phyloP scores from a whole-genome alignment of 2,329 filamentous ascomycete species.

The Ophiostoma sp. region DNA sequence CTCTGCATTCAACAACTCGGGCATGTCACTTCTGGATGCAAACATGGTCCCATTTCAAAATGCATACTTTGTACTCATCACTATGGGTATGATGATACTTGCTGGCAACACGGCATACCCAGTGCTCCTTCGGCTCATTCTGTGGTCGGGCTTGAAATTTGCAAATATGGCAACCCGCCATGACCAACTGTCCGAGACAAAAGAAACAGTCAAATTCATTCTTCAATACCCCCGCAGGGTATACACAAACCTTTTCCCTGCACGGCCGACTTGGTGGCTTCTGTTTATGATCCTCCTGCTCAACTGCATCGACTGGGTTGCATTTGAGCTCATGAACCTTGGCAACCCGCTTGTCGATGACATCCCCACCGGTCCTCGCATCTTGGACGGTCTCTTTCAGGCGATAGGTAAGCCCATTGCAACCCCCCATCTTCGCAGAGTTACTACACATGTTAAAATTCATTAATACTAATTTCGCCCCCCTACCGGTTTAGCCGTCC shows the following conservation, averaged over 20 bases:
- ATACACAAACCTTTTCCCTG: constrained; percentile 60
- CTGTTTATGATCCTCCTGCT: constrained; percentile 55
- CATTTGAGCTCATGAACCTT: constrained; percentile 61
- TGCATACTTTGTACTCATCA: constrained; percentile 45
- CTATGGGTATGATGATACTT: constrained; percentile 54
- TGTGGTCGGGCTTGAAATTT: constrained; percentile 48
- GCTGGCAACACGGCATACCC: constrained; percentile 64
- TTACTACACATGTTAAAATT: background rate
- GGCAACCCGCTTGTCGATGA: constrained; percentile 51
- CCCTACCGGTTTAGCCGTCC: constrained; percentile 41
- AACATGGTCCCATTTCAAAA: constrained; percentile 59
- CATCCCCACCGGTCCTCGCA: constrained; percentile 48
- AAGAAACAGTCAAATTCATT: constrained; percentile 49
- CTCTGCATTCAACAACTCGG: constrained; percentile 66
- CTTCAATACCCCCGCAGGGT: constrained; percentile 53
- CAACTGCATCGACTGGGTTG: constrained; percentile 59
- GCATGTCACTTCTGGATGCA: constrained; percentile 61
- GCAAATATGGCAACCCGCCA: constrained; percentile 38
- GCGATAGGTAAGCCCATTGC: constrained; percentile 43
- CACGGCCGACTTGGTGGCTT: constrained; percentile 60
- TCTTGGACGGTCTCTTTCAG: constrained; percentile 62
- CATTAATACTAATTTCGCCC: background rate
- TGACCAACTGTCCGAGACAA: constrained; percentile 37
- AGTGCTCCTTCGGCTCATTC: constrained; percentile 53
- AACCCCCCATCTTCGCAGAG: background rate